phyloP scores from a whole-genome alignment of 176 grass and related monocot genomes.

The Tillandsia fasciculata region DNA sequence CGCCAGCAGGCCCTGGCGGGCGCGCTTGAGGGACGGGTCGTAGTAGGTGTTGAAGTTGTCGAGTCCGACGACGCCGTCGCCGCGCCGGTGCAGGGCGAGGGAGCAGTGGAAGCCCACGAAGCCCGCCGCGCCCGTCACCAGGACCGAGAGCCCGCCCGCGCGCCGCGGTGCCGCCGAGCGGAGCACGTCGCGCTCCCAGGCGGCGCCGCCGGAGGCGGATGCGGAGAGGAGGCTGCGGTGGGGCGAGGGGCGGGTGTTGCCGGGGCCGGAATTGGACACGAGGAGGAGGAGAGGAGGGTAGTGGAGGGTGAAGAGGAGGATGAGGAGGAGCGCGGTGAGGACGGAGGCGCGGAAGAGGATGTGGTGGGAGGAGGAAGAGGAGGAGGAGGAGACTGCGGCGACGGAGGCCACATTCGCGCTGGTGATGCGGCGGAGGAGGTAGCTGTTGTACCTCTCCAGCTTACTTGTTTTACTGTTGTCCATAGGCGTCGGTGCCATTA shows the following conservation, averaged over 20 bases:
- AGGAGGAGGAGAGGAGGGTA: background rate
- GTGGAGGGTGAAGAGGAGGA: conserved; percentile 56
- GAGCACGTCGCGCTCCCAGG: conserved; percentile 45
- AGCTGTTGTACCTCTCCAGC: conserved; percentile 58
- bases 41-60: conserved; percentile 99
- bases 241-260: conserved; percentile 10
- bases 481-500: conserved; percentile 3
- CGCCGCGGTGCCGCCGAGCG: conserved; percentile 38
- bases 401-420: conserved; percentile 19
- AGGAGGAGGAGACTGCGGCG: conserved; percentile 40
- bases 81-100: conserved; percentile 52
- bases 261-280: background rate
- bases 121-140: conserved; percentile 66
- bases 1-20: conserved; percentile 45
- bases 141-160: conserved; percentile 44
- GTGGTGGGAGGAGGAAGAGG: conserved; percentile 54
- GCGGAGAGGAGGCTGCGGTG: conserved; percentile 60
- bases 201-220: conserved; percentile 28
- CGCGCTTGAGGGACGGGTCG: conserved; percentile 77
- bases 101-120: conserved; percentile 89
- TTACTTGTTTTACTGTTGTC: conserved; percentile 19
- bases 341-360: conserved; percentile 49
- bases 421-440: conserved; percentile 31
- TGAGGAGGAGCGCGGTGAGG: conserved; percentile 74
- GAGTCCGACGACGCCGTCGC: conserved; percentile 76